phyloP scores from a whole-genome alignment of 2,329 filamentous ascomycete species.

The Cryphonectria carpinicola region DNA sequence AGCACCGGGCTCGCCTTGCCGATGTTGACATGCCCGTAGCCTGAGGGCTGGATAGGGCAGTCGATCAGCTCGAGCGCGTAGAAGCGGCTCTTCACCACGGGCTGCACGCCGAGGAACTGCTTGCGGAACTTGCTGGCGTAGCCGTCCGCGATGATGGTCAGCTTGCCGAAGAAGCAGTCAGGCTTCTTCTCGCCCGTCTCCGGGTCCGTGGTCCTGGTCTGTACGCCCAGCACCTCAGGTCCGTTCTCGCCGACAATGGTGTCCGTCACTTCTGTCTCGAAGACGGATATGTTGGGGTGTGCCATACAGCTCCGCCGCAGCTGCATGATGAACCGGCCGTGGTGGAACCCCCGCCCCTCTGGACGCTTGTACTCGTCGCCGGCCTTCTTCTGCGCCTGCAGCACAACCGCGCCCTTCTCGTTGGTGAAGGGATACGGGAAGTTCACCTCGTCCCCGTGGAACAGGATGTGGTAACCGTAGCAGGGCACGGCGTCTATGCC shows the following conservation, averaged over 20 bases:
- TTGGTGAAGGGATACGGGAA: slow-evolving; percentile 78
- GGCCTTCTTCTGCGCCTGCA: slow-evolving; percentile 35
- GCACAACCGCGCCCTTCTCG: slow-evolving; percentile 47
- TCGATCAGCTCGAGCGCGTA: slow-evolving; percentile 93
- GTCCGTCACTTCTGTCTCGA: slow-evolving; percentile 84
- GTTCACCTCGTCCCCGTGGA: slow-evolving; percentile 71
- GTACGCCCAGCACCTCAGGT: slow-evolving; percentile 80
- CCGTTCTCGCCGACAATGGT: slow-evolving; percentile 72
- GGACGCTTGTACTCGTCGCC: slow-evolving; percentile 51
- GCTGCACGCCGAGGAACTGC: slow-evolving; percentile 67
- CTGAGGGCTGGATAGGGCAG: slow-evolving; percentile 72
- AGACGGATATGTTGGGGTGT: slow-evolving; percentile 82
- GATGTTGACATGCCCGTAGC: slow-evolving; percentile 87
- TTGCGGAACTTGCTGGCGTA: slow-evolving; percentile 93
- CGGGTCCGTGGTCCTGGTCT: slow-evolving; percentile 67
- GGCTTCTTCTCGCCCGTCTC: slow-evolving; percentile 57
- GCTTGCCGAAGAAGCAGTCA: slow-evolving; percentile 84
- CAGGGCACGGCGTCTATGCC: slow-evolving; percentile 85
- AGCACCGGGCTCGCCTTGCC: slow-evolving; percentile 77
- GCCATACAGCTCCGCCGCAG: slow-evolving; percentile 74
- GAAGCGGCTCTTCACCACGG: slow-evolving; percentile 82
- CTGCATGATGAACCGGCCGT: slow-evolving; percentile 88
- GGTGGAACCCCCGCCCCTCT: slow-evolving; percentile 85
- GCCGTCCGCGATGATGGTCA: slow-evolving; percentile 90
- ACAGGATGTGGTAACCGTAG: slow-evolving; percentile 86